Evolutionary conservation across 805 yeast genomes (phyloP).

Genomic region (Starmerella tilneyi): DNA sequence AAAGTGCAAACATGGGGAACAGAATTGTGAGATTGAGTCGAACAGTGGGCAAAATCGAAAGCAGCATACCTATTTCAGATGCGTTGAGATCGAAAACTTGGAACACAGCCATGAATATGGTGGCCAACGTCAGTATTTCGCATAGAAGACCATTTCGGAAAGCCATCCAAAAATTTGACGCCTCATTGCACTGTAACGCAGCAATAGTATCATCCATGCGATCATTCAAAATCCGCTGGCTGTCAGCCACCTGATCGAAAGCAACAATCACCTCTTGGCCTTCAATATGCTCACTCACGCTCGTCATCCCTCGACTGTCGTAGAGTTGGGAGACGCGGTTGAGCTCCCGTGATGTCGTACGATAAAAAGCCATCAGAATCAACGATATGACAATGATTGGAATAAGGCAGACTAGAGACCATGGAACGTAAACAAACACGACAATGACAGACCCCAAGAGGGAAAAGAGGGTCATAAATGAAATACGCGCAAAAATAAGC

Average conservation of each 20-base stretch:
- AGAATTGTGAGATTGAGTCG: conserved; percentile 47
- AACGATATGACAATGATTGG: conserved; percentile 38
- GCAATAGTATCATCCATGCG: conserved; percentile 54
- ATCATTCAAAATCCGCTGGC: conserved; percentile 38
- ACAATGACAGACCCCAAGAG: conserved; percentile 51
- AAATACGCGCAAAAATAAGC: conserved; percentile 26
- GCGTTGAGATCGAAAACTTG: conserved; percentile 49
- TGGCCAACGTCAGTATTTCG: conserved; percentile 40
- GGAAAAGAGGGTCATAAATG: conserved; percentile 40
- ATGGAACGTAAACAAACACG: conserved; percentile 59
- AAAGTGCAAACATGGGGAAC: conserved; percentile 52
- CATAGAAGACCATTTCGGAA: conserved; percentile 49
- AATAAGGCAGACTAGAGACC: conserved; percentile 52
- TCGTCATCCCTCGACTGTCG: conserved; percentile 57
- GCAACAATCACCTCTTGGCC: conserved; percentile 59
- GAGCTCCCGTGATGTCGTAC: conserved; percentile 60
- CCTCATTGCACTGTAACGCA: conserved; percentile 50
- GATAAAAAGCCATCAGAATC: conserved; percentile 38
- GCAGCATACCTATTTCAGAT: conserved; percentile 53
- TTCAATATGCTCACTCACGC: conserved; percentile 55
- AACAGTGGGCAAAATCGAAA: conserved; percentile 47
- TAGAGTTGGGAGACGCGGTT: conserved; percentile 64
- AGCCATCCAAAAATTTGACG: conserved; percentile 63
- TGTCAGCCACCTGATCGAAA: conserved; percentile 39
- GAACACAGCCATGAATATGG: conserved; percentile 49